Base-by-base conservation (phyloP, 345 rosid genomes). In the Brassica rapa region DNA sequence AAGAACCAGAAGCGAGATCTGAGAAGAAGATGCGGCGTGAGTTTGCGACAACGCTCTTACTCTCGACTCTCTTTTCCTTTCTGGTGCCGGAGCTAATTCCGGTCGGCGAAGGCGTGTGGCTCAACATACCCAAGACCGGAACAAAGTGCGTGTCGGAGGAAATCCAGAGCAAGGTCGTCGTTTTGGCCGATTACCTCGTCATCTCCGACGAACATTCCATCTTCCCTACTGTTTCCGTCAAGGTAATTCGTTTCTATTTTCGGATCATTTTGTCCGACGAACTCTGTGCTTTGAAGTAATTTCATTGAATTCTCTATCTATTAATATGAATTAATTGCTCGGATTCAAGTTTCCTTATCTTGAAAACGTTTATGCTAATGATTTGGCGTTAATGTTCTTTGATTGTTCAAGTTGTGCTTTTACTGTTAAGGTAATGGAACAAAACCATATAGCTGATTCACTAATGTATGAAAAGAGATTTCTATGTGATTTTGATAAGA, bases 131-230 rank as follows among this genome's bases (percentile, higher is more conserved):
- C 4, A 35, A 80, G 21, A 6, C 90, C 2, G 93, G 91, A 25
- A 88, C 93, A 32, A 94, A 92, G 78, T 94, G 98, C 85, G 93
- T 94, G n/a, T 94, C 95, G 10, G 98, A 94, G 85, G 95, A 89
- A 73, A 85, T 94, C 71, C 95, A 88, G 75, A 86, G 76, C 82
- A 88, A 91, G 81, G 87, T 92, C 79, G 89, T 94, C 76, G 98
- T 92, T 63, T 81, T 93, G 81, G 89, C 88, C 19, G 98, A 92
- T 62, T 94, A 91, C 74, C 80, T 91, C 27, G 95, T 89, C 69
- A 86, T 94, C 72, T 78, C 93, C 29, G 86, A 88, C 7, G 87
- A 87, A 14, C 88, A 86, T 67, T 35, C 86, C 15, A 62, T 65
- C 56, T 15, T 67, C 62, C 89, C 97, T 70, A 62, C 90, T 83